Conservation (phyloP, 345 rosid genomes). For the Gossypium mustelinum region DNA sequence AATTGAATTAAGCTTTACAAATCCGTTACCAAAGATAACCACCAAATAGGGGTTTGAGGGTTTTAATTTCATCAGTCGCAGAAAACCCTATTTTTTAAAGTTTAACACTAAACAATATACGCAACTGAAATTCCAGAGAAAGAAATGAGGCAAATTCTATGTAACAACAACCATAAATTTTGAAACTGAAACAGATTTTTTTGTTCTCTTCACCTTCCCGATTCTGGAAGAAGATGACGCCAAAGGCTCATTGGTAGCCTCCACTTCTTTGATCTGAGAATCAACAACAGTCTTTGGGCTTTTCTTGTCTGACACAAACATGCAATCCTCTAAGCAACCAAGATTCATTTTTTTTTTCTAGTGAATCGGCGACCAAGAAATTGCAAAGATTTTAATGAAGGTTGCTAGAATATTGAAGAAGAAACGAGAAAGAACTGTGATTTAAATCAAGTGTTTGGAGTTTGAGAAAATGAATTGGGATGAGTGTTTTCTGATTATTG, state of each 20-base stretch:
- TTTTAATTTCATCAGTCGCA: background rate
- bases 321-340: slow-evolving; percentile 12
- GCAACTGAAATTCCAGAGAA: slow-evolving; percentile 8
- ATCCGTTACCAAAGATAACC: background rate
- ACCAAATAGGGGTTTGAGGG: background rate
- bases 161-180: slow-evolving; percentile 13
- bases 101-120: background rate
- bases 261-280: slow-evolving; percentile 25
- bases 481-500: background rate
- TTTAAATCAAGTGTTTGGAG: background rate
- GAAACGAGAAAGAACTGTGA: background rate
- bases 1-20: background rate
- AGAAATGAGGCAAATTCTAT: slow-evolving; percentile 8
- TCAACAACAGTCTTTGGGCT: background rate
- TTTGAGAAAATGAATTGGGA: background rate
- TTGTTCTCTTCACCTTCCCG: slow-evolving; percentile 41
- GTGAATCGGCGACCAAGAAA: background rate
- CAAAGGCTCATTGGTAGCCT: slow-evolving; percentile 21
- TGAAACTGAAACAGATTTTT: background rate
- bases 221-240: slow-evolving; percentile 40
- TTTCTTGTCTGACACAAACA: background rate
- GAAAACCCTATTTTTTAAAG: background rate
- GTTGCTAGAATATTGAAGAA: background rate
- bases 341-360: background rate
- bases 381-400: background rate